Conservation (phyloP, 169 alveolate species). For the Cryptosporidium ryanae region DNA sequence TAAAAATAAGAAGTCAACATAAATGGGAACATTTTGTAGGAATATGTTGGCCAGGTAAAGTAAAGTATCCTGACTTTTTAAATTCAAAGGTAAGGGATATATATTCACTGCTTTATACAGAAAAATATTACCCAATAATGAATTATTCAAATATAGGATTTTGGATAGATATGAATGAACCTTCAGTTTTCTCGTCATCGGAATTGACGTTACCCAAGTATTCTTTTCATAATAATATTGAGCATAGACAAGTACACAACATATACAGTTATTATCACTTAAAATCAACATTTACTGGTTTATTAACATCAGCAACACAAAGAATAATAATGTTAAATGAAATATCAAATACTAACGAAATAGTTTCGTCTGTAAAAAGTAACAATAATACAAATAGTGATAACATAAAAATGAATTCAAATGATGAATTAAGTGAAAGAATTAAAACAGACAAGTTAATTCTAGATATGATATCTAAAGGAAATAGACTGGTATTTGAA, state of each 20-base stretch:
- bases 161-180: slow-evolving; percentile 96
- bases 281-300: slow-evolving; percentile 84
- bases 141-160: slow-evolving; percentile 66
- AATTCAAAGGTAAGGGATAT: slow-evolving; percentile 48
- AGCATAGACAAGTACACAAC: slow-evolving; percentile 80
- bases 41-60: slow-evolving; percentile 78
- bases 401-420: neutral
- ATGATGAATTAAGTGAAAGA: slow-evolving; percentile 29
- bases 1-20: slow-evolving; percentile 5
- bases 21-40: slow-evolving; percentile 77
- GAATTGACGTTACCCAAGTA: slow-evolving; percentile 90
- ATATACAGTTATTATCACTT: slow-evolving; percentile 77
- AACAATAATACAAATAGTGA: neutral
- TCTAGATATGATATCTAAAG: slow-evolving; percentile 7
- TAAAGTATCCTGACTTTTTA: slow-evolving; percentile 76
- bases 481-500: slow-evolving; percentile 10
- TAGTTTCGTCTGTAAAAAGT: slow-evolving; percentile 31
- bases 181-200: slow-evolving; percentile 87
- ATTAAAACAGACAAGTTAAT: slow-evolving; percentile 26
- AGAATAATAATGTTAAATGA: slow-evolving; percentile 22
- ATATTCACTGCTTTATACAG: slow-evolving; percentile 46
- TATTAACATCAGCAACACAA: slow-evolving; percentile 78
- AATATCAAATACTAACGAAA: slow-evolving; percentile 61
- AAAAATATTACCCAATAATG: slow-evolving; percentile 55
- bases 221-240: slow-evolving; percentile 77